Percentiles rank a stretch among this genome's conserved stretches.
phyloP scores from a whole-genome alignment of 768 basidiomycete species.

The Phlegmacium glaucopus region DNA sequence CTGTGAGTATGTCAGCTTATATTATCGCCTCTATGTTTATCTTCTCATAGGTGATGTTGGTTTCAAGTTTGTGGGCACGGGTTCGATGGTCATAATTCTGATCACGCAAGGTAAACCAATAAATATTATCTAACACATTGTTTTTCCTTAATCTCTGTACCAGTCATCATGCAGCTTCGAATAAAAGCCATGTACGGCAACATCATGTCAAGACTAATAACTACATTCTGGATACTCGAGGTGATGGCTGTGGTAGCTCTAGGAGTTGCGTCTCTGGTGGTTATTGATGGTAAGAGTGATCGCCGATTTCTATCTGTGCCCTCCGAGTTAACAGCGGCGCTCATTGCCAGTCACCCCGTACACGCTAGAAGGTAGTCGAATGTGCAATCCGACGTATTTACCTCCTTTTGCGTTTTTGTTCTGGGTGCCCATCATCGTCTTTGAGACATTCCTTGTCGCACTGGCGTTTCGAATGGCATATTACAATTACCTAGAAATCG shows the following conservation, averaged over 20 bases:
- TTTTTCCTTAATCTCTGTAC: neutral
- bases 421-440: constrained; percentile 27
- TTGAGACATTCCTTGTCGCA: constrained; percentile 25
- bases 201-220: constrained; percentile 12
- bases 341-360: constrained; percentile 6
- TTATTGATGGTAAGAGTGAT: constrained; percentile 13
- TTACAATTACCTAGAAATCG: constrained; percentile 17
- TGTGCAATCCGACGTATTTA: constrained; percentile 15
- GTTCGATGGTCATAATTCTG: constrained; percentile 19
- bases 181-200: constrained; percentile 23
- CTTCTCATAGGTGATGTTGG: constrained; percentile 16
- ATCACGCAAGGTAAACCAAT: constrained; percentile 19
- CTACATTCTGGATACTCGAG: constrained; percentile 16
- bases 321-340: neutral
- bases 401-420: constrained; percentile 20
- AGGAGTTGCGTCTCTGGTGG: constrained; percentile 12
- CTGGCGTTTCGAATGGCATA: constrained; percentile 21
- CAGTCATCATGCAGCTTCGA: constrained; percentile 26
- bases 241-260: constrained; percentile 13
- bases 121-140: neutral
- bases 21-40: neutral
- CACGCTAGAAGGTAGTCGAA: neutral
- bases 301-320: neutral
- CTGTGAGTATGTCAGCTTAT: constrained; percentile 9
- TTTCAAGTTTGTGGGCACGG: constrained; percentile 15